Percentiles rank a stretch among this genome's conserved stretches.
Evolutionary conservation across 768 basidiomycete genomes (phyloP).

Genomic region (Mrakia hoshinonis): DNA sequence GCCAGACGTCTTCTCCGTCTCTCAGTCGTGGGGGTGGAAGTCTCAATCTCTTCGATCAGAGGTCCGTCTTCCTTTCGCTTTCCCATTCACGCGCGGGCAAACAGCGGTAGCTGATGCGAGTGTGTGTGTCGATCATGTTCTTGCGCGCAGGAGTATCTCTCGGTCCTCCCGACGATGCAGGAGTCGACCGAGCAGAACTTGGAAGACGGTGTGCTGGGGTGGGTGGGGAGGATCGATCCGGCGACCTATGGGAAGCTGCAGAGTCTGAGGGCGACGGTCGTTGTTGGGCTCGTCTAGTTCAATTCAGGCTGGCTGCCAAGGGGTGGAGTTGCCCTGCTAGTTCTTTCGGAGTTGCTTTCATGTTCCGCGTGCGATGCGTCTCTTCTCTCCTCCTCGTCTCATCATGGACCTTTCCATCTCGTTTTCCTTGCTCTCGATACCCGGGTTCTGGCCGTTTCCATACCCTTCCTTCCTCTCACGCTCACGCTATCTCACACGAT

Average conservation of each 20-base stretch:
- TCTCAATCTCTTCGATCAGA: slow-evolving; percentile 50
- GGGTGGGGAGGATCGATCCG: slow-evolving; percentile 39
- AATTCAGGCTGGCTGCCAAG: neutral
- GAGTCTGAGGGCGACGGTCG: slow-evolving; percentile 63
- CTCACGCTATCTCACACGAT: no score
- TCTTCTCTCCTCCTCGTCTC: no score
- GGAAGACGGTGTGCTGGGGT: slow-evolving; percentile 44
- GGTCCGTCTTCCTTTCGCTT: slow-evolving; percentile 44
- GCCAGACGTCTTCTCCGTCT: slow-evolving; percentile 73
- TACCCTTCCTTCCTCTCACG: no score
- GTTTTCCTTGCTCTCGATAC: no score
- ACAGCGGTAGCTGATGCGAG: no score
- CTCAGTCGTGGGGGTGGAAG: slow-evolving; percentile 94
- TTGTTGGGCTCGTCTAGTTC: slow-evolving; percentile 17
- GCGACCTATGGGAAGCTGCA: slow-evolving; percentile 45
- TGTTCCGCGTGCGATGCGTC: no score
- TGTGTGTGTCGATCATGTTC: slow-evolving; percentile 33
- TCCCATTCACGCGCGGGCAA: no score
- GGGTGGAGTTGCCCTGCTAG: no score
- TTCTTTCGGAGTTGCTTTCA: no score
- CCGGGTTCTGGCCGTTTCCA: no score
- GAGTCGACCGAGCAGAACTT: slow-evolving; percentile 29
- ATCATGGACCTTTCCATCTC: no score
- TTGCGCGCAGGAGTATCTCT: slow-evolving; percentile 28
- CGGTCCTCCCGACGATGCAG: neutral